Evolutionary conservation across 306 rosid species (phyloP).

Genomic region (Abrus precatorius): DNA sequence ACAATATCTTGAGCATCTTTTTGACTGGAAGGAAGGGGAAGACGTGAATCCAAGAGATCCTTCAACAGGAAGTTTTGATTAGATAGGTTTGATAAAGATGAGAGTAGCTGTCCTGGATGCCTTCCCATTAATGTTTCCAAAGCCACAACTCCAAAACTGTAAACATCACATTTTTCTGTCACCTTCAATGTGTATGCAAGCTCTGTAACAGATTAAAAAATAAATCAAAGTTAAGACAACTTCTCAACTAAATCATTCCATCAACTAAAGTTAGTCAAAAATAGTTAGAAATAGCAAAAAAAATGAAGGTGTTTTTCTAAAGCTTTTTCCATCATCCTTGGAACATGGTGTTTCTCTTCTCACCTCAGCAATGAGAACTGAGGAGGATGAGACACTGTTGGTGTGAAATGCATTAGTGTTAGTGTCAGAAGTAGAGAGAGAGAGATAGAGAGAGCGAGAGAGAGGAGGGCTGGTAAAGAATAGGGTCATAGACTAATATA

Average conservation of each 20-base stretch:
- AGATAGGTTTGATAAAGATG: neutral
- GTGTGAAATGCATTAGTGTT: conserved; percentile 50
- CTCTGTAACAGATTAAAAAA: neutral
- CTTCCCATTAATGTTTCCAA: neutral
- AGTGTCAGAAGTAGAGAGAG: conserved; percentile 34
- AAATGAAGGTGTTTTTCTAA: neutral
- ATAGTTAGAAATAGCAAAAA: neutral
- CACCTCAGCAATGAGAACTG: neutral
- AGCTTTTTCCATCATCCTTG: conserved; percentile 1
- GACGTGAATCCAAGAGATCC: neutral
- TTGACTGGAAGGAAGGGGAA: neutral
- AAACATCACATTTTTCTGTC: conserved; percentile 22
- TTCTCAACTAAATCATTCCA: neutral
- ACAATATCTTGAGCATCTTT: neutral
- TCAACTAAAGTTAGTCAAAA: neutral
- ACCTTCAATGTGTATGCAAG: conserved; percentile 1
- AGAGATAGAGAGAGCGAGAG: no score
- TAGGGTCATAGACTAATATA: conserved; percentile 8
- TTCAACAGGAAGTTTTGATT: neutral
- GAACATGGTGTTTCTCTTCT: conserved; percentile 16
- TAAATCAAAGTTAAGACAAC: neutral
- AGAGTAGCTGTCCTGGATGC: neutral
- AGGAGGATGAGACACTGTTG: conserved; percentile 29
- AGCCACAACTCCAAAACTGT: neutral
- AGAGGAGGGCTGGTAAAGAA: neutral